Base-by-base conservation (phyloP, 2,329 filamentous ascomycete genomes). In the Ophiosphaerella korrae region DNA sequence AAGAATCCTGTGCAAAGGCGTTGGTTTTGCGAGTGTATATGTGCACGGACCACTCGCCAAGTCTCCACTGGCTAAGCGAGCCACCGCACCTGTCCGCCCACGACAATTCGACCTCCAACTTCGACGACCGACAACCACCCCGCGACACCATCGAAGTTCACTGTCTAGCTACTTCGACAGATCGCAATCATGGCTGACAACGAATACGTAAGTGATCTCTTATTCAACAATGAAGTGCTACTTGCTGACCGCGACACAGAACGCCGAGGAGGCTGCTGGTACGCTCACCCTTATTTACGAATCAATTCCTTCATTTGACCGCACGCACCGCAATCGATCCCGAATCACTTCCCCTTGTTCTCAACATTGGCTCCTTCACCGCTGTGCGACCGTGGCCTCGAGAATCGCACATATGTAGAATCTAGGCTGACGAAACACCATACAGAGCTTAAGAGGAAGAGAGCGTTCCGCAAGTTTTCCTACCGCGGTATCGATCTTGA, bases 401-500 rank as follows among this genome's bases (percentile, higher is more conserved):
- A 44, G 26, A 33, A 43, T 14, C 32, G 24, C 32, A 33, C 44
- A 42, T 16, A 44, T 52, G 51, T 52, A 50, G 54, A 62, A 47
- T 36, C 48, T 51, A 47, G 60, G 58, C 67, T 72, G 63, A 71
- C 66, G 46, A 55, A 29, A 50, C 45, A 47, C 45, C 45, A 16
- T 46, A 62, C 76, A 87, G 94, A 97, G 90, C 84, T 99, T 82
- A 99, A 97, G 92, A 96, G 90, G 87, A 96, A 89, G 85, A 96
- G 94, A 93, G 84, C 92, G 73, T 97, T 97, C 90, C 90, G 92
- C 84, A 99, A 97, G 89, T 99, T 97, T 80, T 94, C 92, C 72
- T 99, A 97, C 90, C 90, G 94, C 78, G 94, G 94, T 77, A 90
- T 99, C 81, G 94, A 99, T 82, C 92, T 99, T 80, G 94, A 99